Conservation (phyloP, 208 protist species). For the Acanthamoeba polyphaga region DNA sequence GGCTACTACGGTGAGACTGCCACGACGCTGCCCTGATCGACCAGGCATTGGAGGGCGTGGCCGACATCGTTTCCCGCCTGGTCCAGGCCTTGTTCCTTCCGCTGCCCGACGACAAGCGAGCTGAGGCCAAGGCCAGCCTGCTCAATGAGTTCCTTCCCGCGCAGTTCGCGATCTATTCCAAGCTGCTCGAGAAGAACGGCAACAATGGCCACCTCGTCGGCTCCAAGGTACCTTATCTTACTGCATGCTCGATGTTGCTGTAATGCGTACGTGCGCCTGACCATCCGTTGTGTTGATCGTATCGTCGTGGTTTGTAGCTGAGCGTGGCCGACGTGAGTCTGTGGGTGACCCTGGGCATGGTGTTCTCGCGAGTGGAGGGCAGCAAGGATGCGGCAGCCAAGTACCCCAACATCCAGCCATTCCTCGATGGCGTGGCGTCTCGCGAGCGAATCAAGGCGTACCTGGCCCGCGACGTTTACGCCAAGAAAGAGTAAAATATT, state of each 20-base stretch:
- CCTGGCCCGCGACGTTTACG: background rate
- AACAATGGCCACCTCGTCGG: slow-evolving; percentile 54
- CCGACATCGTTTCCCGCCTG: background rate
- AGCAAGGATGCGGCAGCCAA: background rate
- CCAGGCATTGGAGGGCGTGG: slow-evolving; percentile 6
- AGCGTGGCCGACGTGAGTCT: slow-evolving; percentile 21
- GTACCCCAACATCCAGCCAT: background rate
- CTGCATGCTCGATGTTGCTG: too few relatives aligned
- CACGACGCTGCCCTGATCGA: slow-evolving; percentile 38
- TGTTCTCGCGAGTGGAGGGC: background rate
- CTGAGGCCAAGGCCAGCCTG: background rate
- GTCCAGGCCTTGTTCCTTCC: background rate
- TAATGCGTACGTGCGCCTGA: too few relatives aligned
- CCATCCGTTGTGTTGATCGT: too few relatives aligned
- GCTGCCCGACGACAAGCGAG: background rate
- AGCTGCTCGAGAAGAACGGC: slow-evolving; percentile 44
- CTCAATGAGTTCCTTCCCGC: background rate
- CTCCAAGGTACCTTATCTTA: background rate
- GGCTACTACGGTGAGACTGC: slow-evolving; percentile 23
- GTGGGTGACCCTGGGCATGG: background rate
- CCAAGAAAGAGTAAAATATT: too few relatives aligned
- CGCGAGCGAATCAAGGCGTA: slow-evolving; percentile 40
- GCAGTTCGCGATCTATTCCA: background rate
- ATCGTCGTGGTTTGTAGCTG: background rate
- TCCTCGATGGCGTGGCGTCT: background rate